phyloP scores from a whole-genome alignment of 345 rosid genomes.

The Sapria himalayana region DNA sequence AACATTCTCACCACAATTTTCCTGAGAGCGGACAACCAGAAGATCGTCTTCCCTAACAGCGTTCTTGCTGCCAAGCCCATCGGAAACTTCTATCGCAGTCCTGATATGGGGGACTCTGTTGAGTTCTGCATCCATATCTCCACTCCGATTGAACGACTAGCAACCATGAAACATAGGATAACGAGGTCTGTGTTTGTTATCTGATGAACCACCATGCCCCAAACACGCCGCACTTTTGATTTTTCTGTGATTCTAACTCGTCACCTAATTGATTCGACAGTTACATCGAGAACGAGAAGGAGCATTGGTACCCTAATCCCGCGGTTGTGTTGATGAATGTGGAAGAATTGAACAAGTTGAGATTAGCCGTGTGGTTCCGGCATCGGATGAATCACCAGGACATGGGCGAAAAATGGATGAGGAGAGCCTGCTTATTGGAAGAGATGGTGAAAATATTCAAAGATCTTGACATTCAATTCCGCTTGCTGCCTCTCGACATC shows the following conservation, averaged over 20 bases:
- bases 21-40: conserved; percentile 57
- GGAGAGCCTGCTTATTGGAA: conserved; percentile 42
- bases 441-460: conserved; percentile 43
- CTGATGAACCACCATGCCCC: neutral
- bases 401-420: conserved; percentile 31
- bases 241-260: neutral
- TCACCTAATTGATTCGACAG: conserved; percentile 12
- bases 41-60: conserved; percentile 43
- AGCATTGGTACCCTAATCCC: conserved; percentile 57
- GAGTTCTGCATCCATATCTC: conserved; percentile 57
- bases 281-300: conserved; percentile 43
- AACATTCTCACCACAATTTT: conserved; percentile 71
- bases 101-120: conserved; percentile 66
- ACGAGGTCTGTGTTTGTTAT: conserved; percentile 16
- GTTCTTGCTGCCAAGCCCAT: conserved; percentile 45
- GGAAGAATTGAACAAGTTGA: conserved; percentile 24
- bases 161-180: conserved; percentile 39
- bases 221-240: neutral
- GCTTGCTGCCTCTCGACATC: conserved; percentile 46
- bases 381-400: conserved; percentile 58
- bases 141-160: conserved; percentile 45
- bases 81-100: conserved; percentile 65
- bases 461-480: conserved; percentile 57
- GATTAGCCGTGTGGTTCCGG: conserved; percentile 39
- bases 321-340: conserved; percentile 28